Conservation (phyloP, 805 yeast genomes). For the Yamadazyma laniorum region DNA sequence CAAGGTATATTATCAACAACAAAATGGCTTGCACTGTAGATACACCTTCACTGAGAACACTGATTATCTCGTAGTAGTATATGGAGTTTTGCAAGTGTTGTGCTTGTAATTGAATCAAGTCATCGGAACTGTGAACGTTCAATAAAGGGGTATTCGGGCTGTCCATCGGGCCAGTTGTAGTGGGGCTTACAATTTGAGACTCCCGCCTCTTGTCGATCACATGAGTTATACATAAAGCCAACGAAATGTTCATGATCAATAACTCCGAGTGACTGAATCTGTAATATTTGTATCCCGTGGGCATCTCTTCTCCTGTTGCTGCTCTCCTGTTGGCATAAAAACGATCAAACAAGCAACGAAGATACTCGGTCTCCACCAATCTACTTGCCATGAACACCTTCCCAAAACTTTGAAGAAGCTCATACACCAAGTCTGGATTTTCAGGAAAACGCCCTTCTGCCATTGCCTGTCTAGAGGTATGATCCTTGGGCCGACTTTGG, state of each 20-base stretch:
- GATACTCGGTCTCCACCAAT: constrained; percentile 17
- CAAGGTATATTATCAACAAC: constrained; percentile 42
- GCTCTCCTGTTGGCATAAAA: constrained; percentile 18
- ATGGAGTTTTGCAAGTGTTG: constrained; percentile 32
- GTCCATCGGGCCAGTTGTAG: not conserved
- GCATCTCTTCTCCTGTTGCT: not conserved
- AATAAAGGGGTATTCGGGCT: constrained; percentile 1
- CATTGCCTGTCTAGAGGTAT: constrained; percentile 6
- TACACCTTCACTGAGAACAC: constrained; percentile 50
- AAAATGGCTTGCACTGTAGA: constrained; percentile 52
- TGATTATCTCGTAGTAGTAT: constrained; percentile 51
- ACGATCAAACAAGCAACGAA: constrained; percentile 21
- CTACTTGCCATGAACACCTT: constrained; percentile 20
- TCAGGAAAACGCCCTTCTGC: constrained; percentile 20
- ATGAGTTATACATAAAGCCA: constrained; percentile 25
- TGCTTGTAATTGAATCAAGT: constrained; percentile 19
- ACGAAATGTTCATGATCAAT: constrained; percentile 30
- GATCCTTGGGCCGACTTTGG: constrained; percentile 8
- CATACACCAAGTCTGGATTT: constrained; percentile 21
- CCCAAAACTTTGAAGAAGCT: constrained; percentile 26
- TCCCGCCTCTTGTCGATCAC: constrained; percentile 17
- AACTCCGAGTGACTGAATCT: constrained; percentile 29
- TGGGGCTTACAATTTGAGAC: not conserved
- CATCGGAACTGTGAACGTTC: constrained; percentile 5
- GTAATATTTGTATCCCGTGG: not conserved